A percentile compares a stretch with the other conserved stretches of the same genome.
Conservation (phyloP, 192 early-diverging fungal genomes). For the Gigaspora rosea region DNA sequence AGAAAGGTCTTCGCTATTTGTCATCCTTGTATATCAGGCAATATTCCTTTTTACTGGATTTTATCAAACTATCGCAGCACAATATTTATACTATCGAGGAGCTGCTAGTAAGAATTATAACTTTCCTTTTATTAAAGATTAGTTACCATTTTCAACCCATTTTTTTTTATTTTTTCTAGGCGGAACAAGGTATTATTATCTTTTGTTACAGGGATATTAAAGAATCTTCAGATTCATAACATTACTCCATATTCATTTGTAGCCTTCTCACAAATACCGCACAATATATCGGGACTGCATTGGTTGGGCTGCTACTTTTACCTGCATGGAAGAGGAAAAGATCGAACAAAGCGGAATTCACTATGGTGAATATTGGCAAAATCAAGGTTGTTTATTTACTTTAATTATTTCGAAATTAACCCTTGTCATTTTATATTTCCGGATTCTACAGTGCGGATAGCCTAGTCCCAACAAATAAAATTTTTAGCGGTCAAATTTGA, state of each 20-base stretch:
- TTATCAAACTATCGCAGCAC: conserved; percentile 52
- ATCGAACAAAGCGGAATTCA: background rate
- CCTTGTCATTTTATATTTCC: too few relatives aligned
- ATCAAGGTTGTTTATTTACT: background rate
- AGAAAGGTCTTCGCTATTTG: background rate
- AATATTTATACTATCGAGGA: conserved; percentile 62
- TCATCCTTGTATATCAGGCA: conserved; percentile 48
- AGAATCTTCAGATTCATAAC: background rate
- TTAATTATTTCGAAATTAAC: background rate
- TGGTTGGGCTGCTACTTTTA: conserved; percentile 40
- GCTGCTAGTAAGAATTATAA: conserved; percentile 54
- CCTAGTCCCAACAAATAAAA: too few relatives aligned
- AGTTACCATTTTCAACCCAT: background rate
- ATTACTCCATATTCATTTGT: background rate
- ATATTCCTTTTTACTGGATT: conserved; percentile 55
- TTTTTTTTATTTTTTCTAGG: conserved; percentile 5
- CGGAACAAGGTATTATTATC: conserved; percentile 22
- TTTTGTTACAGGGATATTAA: background rate
- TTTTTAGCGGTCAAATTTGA: too few relatives aligned
- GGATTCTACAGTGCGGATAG: too few relatives aligned
- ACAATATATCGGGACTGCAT: conserved; percentile 44
- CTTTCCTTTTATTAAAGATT: background rate
- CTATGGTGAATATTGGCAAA: conserved; percentile 5
- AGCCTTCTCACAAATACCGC: conserved; percentile 33
- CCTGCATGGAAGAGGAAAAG: conserved; percentile 32